phyloP scores from a whole-genome alignment of 106 monocot species.

The Acorus gramineus region DNA sequence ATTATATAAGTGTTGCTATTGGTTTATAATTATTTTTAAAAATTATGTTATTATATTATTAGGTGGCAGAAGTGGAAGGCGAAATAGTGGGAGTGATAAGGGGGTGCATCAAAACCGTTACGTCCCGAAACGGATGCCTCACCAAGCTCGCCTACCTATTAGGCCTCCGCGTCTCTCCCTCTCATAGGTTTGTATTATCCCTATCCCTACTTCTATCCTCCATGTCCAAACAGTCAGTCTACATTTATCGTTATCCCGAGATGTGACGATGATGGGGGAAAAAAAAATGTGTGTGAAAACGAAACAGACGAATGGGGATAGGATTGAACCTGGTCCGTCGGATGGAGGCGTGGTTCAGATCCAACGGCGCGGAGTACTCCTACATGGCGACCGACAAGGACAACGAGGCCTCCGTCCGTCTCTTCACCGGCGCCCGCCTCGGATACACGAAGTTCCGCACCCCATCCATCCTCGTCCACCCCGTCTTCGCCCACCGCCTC shows the following conservation, averaged over 20 bases:
- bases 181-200: conserved; percentile 38
- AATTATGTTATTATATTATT: too few species aligned
- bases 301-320: conserved; percentile 50
- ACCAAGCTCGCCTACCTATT: conserved; percentile 86
- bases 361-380: conserved; percentile 61
- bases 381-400: conserved; percentile 72
- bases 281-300: too few species aligned
- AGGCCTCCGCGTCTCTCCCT: conserved; percentile 89
- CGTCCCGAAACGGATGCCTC: conserved; percentile 25
- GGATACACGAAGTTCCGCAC: conserved; percentile 68
- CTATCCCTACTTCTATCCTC: not conserved
- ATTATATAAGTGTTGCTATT: too few species aligned
- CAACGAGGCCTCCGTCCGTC: conserved; percentile 49
- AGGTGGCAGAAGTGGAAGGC: conserved; percentile 43
- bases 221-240: too few species aligned
- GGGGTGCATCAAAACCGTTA: conserved; percentile 52
- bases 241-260: too few species aligned
- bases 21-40: too few species aligned
- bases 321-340: conserved; percentile 35
- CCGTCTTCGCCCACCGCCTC: conserved; percentile 56
- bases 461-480: conserved; percentile 63
- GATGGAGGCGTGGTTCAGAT: conserved; percentile 67
- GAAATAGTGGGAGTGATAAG: conserved; percentile 55
- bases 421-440: conserved; percentile 51
- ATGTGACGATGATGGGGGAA: too few species aligned